Evolutionary conservation across 1,284 basidiomycete genomes (phyloP).

Genomic region (Vanrija sp.): DNA sequence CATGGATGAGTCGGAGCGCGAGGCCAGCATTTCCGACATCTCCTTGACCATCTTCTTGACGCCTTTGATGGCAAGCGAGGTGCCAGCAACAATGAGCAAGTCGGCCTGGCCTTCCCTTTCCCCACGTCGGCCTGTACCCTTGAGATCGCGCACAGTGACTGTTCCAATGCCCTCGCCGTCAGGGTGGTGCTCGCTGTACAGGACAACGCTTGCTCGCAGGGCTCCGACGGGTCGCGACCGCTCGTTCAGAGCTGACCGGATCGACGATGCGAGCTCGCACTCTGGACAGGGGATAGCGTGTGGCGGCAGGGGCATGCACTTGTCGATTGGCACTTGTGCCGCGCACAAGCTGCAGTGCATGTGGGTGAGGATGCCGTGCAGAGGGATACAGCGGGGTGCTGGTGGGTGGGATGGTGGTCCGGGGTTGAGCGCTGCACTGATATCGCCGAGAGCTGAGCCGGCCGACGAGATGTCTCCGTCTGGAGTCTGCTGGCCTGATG

Average conservation of each 20-base stretch:
- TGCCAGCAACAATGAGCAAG: conserved; percentile 83
- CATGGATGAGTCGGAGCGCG: conserved; percentile 10
- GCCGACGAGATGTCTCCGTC: neutral
- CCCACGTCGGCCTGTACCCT: conserved; percentile 53
- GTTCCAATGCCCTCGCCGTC: conserved; percentile 83
- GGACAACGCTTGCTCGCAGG: conserved; percentile 78
- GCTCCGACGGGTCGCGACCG: conserved; percentile 75
- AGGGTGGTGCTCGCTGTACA: conserved; percentile 86
- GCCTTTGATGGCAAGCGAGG: conserved; percentile 82
- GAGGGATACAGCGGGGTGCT: conserved; percentile 72
- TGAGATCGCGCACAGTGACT: conserved; percentile 68
- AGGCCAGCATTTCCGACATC: conserved; percentile 73
- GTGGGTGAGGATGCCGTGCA: conserved; percentile 78
- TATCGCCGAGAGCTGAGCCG: conserved; percentile 1
- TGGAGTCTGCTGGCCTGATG: neutral
- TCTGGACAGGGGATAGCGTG: conserved; percentile 71
- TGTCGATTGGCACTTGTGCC: conserved; percentile 62
- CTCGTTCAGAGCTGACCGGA: conserved; percentile 70
- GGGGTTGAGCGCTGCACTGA: neutral
- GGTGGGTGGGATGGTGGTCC: conserved; percentile 12
- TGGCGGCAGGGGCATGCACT: conserved; percentile 56
- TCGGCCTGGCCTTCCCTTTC: conserved; percentile 53
- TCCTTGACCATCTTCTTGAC: conserved; percentile 90
- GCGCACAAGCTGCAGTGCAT: conserved; percentile 80
- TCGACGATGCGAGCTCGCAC: conserved; percentile 66